phyloP scores from a whole-genome alignment of 1,284 basidiomycete genomes.

The Leccinum angustisporum region DNA sequence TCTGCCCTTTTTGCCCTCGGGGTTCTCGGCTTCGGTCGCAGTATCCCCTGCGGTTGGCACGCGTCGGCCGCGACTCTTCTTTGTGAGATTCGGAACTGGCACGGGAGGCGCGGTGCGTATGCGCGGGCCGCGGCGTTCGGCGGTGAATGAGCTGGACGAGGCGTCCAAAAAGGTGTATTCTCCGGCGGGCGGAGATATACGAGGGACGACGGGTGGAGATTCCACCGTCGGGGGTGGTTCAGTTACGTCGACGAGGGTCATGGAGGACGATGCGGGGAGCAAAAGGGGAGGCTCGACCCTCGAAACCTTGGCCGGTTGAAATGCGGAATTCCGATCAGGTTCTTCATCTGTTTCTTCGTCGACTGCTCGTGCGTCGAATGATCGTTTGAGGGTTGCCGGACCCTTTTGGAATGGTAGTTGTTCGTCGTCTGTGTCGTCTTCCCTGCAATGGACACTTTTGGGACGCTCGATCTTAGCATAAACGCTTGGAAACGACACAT shows the following conservation, averaged over 20 bases:
- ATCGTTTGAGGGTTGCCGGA: slow-evolving; percentile 31
- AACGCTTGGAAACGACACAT: too few species aligned
- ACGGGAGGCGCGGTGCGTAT: slow-evolving; percentile 48
- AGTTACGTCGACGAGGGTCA: slow-evolving; percentile 30
- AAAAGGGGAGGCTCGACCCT: slow-evolving; percentile 29
- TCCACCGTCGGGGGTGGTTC: slow-evolving; percentile 18
- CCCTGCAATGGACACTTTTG: slow-evolving; percentile 10
- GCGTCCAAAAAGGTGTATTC: slow-evolving; percentile 37
- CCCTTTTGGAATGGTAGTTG: slow-evolving; percentile 15
- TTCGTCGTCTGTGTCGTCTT: slow-evolving; percentile 33
- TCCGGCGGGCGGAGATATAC: slow-evolving; percentile 30
- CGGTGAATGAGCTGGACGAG: slow-evolving; percentile 36
- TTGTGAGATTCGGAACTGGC: slow-evolving; percentile 69
- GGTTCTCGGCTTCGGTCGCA: slow-evolving; percentile 27
- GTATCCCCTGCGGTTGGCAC: slow-evolving; percentile 51
- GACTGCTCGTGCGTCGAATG: slow-evolving; percentile 36
- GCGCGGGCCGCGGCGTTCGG: slow-evolving; percentile 35
- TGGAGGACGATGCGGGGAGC: slow-evolving; percentile 30
- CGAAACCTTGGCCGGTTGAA: slow-evolving; percentile 29
- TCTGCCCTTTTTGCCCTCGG: slow-evolving; percentile 43
- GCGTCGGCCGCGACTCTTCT: slow-evolving; percentile 68
- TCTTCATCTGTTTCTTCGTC: slow-evolving; percentile 37
- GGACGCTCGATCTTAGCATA: too few species aligned
- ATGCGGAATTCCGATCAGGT: slow-evolving; percentile 15
- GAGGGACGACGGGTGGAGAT: slow-evolving; percentile 8